These are phyloP conservation scores for Spathaspora gorwiae DNA, from an alignment of 805 yeast genomes.

Conservation along the genomic window DNA sequence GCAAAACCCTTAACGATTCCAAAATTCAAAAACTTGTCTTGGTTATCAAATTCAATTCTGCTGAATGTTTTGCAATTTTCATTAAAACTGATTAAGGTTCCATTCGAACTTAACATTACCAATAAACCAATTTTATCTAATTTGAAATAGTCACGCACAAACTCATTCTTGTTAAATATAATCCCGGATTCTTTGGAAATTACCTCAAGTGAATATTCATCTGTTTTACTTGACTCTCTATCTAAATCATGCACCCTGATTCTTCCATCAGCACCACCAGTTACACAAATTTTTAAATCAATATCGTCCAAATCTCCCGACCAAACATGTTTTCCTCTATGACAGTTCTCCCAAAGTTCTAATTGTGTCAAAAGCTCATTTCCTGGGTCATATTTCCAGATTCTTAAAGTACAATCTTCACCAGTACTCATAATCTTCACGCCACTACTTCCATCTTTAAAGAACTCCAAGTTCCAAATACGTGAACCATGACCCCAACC, in stretches of 20 bases:
- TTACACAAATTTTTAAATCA: conserved; percentile 49
- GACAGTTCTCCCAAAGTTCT: conserved; percentile 56
- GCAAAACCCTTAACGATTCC: conserved; percentile 41
- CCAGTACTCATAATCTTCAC: conserved; percentile 62
- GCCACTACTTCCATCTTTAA: conserved; percentile 17
- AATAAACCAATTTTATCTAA: conserved; percentile 36
- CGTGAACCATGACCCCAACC: conserved; percentile 98
- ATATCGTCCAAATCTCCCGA: conserved; percentile 53
- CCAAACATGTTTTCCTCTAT: conserved; percentile 87
- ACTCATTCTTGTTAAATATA: conserved; percentile 43
- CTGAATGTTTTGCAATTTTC: conserved; percentile 21
- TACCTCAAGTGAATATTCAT: conserved; percentile 24
- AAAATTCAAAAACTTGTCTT: conserved; percentile 29
- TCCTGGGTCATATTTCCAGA: conserved; percentile 53
- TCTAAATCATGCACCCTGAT: conserved; percentile 57
- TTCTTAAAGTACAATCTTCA: conserved; percentile 77
- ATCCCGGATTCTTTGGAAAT: conserved; percentile 26
- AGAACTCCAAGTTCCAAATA: conserved; percentile 78
- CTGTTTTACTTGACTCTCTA: conserved; percentile 6
- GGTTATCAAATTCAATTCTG: conserved; percentile 10
- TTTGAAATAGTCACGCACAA: conserved; percentile 56
- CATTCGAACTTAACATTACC: conserved; percentile 56
- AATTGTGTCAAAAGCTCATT: conserved; percentile 33
- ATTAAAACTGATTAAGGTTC: conserved; percentile 41
- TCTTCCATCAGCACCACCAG: conserved; percentile 95